These are phyloP conservation scores for Lotmaria passim DNA, from an alignment of 208 protist genomes.

Conservation along the genomic window DNA sequence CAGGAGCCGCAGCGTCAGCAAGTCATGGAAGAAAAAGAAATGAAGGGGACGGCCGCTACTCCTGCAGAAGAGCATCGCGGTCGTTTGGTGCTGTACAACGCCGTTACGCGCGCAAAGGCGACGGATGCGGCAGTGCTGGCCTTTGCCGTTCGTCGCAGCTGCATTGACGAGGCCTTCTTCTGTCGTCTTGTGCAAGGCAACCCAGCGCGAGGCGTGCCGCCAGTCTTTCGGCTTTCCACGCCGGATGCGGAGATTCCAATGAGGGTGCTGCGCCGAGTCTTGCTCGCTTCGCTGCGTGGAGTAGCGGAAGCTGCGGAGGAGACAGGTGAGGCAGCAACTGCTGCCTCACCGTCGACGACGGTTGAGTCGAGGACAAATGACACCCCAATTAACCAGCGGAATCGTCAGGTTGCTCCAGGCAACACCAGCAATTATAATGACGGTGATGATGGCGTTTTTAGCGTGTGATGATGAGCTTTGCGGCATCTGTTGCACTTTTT, in stretches of 20 bases:
- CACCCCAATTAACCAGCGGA: background rate
- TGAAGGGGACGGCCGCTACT: background rate
- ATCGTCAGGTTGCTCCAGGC: no score
- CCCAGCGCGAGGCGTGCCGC: conserved; percentile 12
- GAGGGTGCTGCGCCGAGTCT: conserved; percentile 38
- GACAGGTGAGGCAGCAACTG: background rate
- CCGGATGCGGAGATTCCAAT: conserved; percentile 69
- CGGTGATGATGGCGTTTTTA: conserved; percentile 35
- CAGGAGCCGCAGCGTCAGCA: background rate
- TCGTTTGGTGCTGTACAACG: conserved; percentile 64
- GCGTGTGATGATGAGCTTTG: conserved; percentile 25
- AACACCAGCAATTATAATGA: conserved; percentile 10
- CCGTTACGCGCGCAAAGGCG: conserved; percentile 45
- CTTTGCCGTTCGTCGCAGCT: conserved; percentile 75
- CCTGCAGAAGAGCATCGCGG: background rate
- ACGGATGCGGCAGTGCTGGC: conserved; percentile 69
- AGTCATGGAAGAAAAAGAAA: no score
- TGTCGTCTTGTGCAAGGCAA: conserved; percentile 36
- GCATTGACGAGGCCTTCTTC: conserved; percentile 55
- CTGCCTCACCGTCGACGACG: background rate
- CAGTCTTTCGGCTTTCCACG: conserved; percentile 43
- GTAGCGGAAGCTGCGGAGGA: background rate
- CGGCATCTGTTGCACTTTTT: no score
- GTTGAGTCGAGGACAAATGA: no score
- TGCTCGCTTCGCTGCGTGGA: conserved; percentile 49